Percentiles rank a stretch among this genome's conserved stretches.
phyloP scores from a whole-genome alignment of 176 grass and related monocot genomes.

The Triticum urartu region DNA sequence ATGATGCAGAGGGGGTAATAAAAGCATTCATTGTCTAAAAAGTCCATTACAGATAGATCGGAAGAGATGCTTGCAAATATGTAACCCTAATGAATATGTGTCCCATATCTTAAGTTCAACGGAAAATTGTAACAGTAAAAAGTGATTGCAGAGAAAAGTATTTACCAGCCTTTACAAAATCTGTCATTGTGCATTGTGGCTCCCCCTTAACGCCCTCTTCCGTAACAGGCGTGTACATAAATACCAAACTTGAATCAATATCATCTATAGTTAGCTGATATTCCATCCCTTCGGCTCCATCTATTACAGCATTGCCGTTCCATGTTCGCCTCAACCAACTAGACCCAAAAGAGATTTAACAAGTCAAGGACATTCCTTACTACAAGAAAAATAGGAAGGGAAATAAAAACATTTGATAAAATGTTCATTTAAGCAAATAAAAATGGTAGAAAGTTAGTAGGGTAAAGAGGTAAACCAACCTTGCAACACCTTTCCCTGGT shows the following conservation, averaged over 20 bases:
- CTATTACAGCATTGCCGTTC: constrained; percentile 65
- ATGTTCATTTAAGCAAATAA: background rate
- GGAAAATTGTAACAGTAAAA: background rate
- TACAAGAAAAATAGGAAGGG: background rate
- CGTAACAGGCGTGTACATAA: constrained; percentile 86
- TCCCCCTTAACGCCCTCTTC: constrained; percentile 85
- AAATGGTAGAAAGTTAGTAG: constrained; percentile 9
- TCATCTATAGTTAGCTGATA: constrained; percentile 77
- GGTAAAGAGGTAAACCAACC: constrained; percentile 49
- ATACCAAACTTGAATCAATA: constrained; percentile 84
- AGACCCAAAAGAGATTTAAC: constrained; percentile 24
- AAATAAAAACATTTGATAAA: background rate
- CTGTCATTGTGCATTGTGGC: constrained; percentile 73
- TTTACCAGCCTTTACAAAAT: constrained; percentile 88
- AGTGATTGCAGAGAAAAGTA: constrained; percentile 5
- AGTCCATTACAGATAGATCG: constrained; percentile 4
- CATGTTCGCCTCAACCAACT: constrained; percentile 90
- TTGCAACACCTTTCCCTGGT: constrained; percentile 79
- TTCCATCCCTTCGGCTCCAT: constrained; percentile 78
- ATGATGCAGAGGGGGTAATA: too few species aligned
- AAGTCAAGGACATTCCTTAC: constrained; percentile 19
- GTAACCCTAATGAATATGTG: background rate
- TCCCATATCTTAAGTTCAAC: constrained; percentile 1
- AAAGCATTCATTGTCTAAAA: too few species aligned
- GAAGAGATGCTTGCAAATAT: constrained; percentile 6